Base-by-base conservation (phyloP, 768 basidiomycete species). In the Gyrodon lividus region DNA sequence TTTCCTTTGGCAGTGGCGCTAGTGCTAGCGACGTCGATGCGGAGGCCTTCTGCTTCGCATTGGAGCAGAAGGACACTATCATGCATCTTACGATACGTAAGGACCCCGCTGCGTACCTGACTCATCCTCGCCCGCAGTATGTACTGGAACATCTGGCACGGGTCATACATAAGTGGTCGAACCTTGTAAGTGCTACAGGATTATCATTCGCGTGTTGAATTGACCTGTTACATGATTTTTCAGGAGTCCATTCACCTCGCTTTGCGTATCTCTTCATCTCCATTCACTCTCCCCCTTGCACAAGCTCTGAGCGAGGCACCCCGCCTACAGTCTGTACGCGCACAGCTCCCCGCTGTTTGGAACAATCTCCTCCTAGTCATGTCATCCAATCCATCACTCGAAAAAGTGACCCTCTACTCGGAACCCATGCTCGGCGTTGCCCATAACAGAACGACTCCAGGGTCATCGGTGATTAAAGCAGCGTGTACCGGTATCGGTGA, bases 291-390 rank as follows among this genome's bases (percentile, higher is more conserved):
- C 6, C 52, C 59, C 12, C 75, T 61, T 53, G 70, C 72, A 17
- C 52, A 58, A 2, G 74, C 80, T 17, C 64, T 73, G 9, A 69
- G 74, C 0, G 72, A 67, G 1, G 68, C 74, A 5, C 75, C 76
- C 19, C 58, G 67, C 10, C 70, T 87, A 5, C 77, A 73, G 55
- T 74, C 70, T 2, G 72, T 86, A 46, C 69, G 73, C 50, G 79
- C 84, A 0, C 73, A 77, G 40, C 69, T 84, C 6, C 84, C 84
- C 2, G 73, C 77, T 4, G 69, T 83, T 0, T 86, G 84, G 84
- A 82, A 79, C 64, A 70, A 74, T 39, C 59, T 77, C 13, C 73
- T 84, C 50, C 74, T 81, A 51, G 57, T 74, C 38, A 70, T 84
- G 34, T 71, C 78, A 35, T 47, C 60, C 6, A 85, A 84, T 64